Evolutionary conservation across 805 yeast species (phyloP).

Genomic region (Jamesozyma lodderae): DNA sequence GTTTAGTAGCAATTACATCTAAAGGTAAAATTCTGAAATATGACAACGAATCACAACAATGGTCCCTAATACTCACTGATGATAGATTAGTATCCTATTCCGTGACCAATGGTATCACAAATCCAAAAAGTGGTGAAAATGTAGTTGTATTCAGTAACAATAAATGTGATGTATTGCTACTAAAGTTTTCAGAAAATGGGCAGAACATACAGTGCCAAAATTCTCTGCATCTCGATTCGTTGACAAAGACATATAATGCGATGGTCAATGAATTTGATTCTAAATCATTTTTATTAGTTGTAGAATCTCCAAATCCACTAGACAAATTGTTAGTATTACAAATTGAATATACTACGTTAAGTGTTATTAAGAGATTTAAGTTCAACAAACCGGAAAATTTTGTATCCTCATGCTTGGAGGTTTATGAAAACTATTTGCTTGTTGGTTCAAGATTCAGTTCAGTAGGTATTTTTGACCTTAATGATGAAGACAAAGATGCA

Average conservation of each 20-base stretch:
- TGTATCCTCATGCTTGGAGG: constrained; percentile 48
- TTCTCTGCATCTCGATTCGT: constrained; percentile 18
- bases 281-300: constrained; percentile 32
- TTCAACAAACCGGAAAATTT: constrained; percentile 41
- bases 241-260: constrained; percentile 44
- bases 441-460: constrained; percentile 71
- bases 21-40: constrained; percentile 41
- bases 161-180: constrained; percentile 36
- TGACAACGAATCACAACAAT: constrained; percentile 10
- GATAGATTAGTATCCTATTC: constrained; percentile 33
- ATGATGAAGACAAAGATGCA: constrained; percentile 14
- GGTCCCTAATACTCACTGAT: constrained; percentile 24
- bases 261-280: constrained; percentile 28
- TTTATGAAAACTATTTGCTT: constrained; percentile 38
- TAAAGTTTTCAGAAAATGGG: constrained; percentile 36
- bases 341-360: constrained; percentile 27
- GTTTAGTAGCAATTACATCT: constrained; percentile 49
- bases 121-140: constrained; percentile 18
- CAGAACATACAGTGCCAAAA: constrained; percentile 18
- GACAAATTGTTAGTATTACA: constrained; percentile 42
- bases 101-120: constrained; percentile 34
- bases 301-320: constrained; percentile 62
- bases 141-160: constrained; percentile 30
- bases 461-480: constrained; percentile 44
- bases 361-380: constrained; percentile 13